Conservation (phyloP, 495 filamentous ascomycete genomes). For the Aspergillus homomorphus region DNA sequence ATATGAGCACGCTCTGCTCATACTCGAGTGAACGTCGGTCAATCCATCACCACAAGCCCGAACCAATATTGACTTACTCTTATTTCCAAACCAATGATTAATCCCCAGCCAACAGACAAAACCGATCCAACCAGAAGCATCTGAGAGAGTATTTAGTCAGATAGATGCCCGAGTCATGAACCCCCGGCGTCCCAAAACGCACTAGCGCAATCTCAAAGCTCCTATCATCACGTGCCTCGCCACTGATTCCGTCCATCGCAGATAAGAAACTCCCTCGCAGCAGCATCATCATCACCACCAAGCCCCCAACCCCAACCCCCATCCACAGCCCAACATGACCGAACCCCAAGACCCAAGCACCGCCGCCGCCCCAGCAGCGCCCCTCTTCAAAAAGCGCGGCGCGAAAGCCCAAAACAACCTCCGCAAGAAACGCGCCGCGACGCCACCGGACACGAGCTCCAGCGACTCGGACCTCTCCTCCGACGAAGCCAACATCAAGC, state of each 20-base stretch:
- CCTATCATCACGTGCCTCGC: neutral
- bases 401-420: slow-evolving; percentile 72
- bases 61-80: too few relatives aligned
- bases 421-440: slow-evolving; percentile 79
- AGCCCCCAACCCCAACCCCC: too few relatives aligned
- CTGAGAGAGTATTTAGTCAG: too few relatives aligned
- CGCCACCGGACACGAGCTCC: slow-evolving; percentile 56
- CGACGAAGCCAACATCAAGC: slow-evolving; percentile 72
- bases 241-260: neutral
- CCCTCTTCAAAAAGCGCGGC: slow-evolving; percentile 78
- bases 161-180: neutral
- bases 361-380: neutral
- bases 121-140: too few relatives aligned
- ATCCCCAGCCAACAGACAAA: too few relatives aligned
- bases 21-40: too few relatives aligned
- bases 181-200: too few relatives aligned
- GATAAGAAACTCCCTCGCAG: neutral
- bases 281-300: neutral
- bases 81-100: too few relatives aligned
- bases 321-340: neutral
- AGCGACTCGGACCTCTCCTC: slow-evolving; percentile 73
- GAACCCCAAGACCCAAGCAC: neutral
- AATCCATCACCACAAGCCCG: too few relatives aligned
- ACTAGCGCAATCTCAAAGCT: too few relatives aligned
- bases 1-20: too few relatives aligned